These are phyloP conservation scores for Zygotorulaspora chibaensis DNA, from an alignment of 805 yeast species.

Conservation along the genomic window DNA sequence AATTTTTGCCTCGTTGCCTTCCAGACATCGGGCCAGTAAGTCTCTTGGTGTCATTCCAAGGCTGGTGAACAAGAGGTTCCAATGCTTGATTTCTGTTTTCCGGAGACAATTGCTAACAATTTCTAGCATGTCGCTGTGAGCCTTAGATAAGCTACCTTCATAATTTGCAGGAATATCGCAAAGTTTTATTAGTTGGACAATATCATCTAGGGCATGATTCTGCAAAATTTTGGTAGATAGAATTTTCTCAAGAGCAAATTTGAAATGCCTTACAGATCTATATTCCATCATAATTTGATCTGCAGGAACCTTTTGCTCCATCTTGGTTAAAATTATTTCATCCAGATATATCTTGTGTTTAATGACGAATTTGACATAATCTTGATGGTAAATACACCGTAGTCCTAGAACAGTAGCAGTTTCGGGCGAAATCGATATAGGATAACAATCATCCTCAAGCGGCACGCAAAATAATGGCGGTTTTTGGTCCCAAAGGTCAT, in stretches of 20 bases:
- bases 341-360: constrained; percentile 32
- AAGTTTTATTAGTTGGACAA: constrained; percentile 24
- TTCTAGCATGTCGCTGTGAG: constrained; percentile 25
- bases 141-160: constrained; percentile 1
- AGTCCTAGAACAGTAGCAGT: constrained; percentile 31
- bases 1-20: constrained; percentile 30
- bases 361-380: constrained; percentile 19
- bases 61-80: constrained; percentile 28
- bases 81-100: constrained; percentile 33
- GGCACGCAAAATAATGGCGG: constrained; percentile 14
- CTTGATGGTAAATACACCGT: constrained; percentile 20
- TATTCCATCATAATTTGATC: constrained; percentile 24
- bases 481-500: constrained; percentile 25
- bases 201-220: constrained; percentile 21
- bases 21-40: constrained; percentile 29
- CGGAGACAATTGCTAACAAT: constrained; percentile 35
- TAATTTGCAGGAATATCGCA: constrained; percentile 13
- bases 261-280: constrained; percentile 27
- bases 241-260: constrained; percentile 34
- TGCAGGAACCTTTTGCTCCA: constrained; percentile 13
- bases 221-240: constrained; percentile 27
- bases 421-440: constrained; percentile 27
- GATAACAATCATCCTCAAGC: constrained; percentile 29
- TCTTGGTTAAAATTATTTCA: constrained; percentile 20
- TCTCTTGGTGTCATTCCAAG: constrained; percentile 32